Percentiles rank a stretch among this genome's conserved stretches.
Conservation (phyloP, 2,329 filamentous ascomycete genomes). For the Erysiphe pulchra region DNA sequence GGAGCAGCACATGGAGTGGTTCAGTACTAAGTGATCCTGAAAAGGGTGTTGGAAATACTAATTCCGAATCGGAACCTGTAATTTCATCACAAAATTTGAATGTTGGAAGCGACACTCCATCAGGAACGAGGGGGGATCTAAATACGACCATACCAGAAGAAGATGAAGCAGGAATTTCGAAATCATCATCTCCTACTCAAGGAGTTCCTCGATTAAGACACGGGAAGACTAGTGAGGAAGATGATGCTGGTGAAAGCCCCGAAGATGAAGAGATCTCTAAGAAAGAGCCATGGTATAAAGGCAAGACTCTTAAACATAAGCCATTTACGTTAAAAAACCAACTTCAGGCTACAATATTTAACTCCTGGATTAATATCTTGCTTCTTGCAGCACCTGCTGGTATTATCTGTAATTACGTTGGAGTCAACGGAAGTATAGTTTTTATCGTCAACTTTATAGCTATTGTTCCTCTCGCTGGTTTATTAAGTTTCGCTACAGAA, state of each 20-base stretch:
- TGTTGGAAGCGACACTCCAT: background rate
- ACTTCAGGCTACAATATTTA: constrained; percentile 47
- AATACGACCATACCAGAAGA: constrained; percentile 1
- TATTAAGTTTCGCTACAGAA: constrained; percentile 74
- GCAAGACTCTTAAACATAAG: constrained; percentile 18
- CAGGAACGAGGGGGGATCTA: constrained; percentile 4
- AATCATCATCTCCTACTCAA: background rate
- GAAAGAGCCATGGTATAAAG: constrained; percentile 10
- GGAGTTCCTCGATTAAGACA: constrained; percentile 1
- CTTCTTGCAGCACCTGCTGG: constrained; percentile 56
- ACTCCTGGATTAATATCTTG: constrained; percentile 69
- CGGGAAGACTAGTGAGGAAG: constrained; percentile 4
- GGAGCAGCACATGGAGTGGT: constrained; percentile 6
- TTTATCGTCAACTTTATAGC: constrained; percentile 88
- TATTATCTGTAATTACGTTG: constrained; percentile 44
- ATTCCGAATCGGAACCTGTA: constrained; percentile 6
- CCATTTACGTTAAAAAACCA: constrained; percentile 36
- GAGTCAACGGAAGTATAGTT: constrained; percentile 31
- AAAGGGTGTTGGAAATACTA: constrained; percentile 1
- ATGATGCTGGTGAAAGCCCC: background rate
- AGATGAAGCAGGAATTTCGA: constrained; percentile 1
- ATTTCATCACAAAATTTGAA: constrained; percentile 1
- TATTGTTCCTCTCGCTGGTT: constrained; percentile 68
- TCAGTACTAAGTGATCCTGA: constrained; percentile 3
- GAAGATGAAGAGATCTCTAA: constrained; percentile 7